These are phyloP conservation scores for Immersiporthe knoxdaviesiana DNA, from an alignment of 2,329 filamentous ascomycete species.

Conservation along the genomic window DNA sequence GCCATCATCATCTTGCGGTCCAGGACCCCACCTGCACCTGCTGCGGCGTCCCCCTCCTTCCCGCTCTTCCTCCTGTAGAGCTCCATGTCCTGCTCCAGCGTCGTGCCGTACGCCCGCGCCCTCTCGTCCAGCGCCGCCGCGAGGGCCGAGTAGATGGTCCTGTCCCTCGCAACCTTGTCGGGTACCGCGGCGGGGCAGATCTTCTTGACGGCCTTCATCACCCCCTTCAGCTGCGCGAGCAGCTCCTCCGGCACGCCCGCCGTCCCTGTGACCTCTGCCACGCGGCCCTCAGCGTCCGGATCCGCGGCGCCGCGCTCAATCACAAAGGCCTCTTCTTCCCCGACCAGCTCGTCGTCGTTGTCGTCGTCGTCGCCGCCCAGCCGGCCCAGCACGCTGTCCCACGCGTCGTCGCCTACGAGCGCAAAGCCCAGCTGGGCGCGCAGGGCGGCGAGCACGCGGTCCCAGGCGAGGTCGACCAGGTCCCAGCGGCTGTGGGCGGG, in stretches of 20 bases:
- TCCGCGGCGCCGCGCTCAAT: conserved; percentile 60
- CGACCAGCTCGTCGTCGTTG: conserved; percentile 70
- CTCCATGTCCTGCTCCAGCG: conserved; percentile 37
- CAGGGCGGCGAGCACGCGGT: conserved; percentile 55
- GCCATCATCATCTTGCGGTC: conserved; percentile 37
- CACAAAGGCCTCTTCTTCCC: conserved; percentile 69
- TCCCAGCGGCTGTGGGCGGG: conserved; percentile 77
- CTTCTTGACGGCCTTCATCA: conserved; percentile 55
- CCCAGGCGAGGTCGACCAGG: conserved; percentile 76
- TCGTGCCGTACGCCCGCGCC: conserved; percentile 37
- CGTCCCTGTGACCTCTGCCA: conserved; percentile 41
- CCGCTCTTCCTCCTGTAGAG: conserved; percentile 15
- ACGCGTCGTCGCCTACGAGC: conserved; percentile 34
- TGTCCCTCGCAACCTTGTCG: conserved; percentile 55
- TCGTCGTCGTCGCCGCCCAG: conserved; percentile 63
- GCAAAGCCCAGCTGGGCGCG: conserved; percentile 39
- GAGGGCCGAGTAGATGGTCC: conserved; percentile 48
- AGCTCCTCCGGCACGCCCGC: conserved; percentile 54
- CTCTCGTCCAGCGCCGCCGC: conserved; percentile 36
- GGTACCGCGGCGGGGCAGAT: conserved; percentile 45
- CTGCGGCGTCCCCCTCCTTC: conserved; percentile 13
- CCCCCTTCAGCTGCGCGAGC: conserved; percentile 53
- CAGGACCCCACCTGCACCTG: neutral
- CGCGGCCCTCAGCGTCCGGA: conserved; percentile 50
- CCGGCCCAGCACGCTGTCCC: conserved; percentile 29